Conservation (phyloP, 176 grass and related monocot genomes). For the Thalia dealbata region DNA sequence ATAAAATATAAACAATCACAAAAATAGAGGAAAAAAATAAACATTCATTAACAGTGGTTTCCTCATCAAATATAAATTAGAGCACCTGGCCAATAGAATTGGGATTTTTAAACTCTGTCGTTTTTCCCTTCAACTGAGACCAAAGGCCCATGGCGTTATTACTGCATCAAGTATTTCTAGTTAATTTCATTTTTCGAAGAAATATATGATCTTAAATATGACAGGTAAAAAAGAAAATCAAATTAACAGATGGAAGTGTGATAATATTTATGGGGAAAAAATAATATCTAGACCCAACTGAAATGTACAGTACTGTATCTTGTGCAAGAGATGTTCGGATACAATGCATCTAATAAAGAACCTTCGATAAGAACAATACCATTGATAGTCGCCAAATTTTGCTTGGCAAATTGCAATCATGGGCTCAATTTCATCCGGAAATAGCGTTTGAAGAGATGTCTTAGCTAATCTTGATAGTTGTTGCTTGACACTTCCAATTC, state of each 20-base stretch:
- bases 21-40: conserved; percentile 2
- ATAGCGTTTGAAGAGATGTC: conserved; percentile 38
- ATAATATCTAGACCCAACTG: neutral
- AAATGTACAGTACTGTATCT: neutral
- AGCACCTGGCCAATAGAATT: conserved; percentile 79
- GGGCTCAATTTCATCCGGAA: conserved; percentile 55
- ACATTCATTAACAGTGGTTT: conserved; percentile 6
- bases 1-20: conserved; percentile 11
- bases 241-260: neutral
- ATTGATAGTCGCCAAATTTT: conserved; percentile 94
- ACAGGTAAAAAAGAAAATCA: neutral
- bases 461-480: conserved; percentile 49
- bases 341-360: neutral
- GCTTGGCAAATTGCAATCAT: conserved; percentile 66
- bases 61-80: neutral
- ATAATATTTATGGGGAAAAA: neutral
- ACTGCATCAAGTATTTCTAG: conserved; percentile 29
- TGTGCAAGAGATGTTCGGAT: neutral
- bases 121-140: conserved; percentile 80
- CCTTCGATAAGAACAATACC: conserved; percentile 35
- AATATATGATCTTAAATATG: conserved; percentile 5
- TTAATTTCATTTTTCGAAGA: conserved; percentile 1
- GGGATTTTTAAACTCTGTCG: conserved; percentile 74
- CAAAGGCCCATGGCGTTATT: conserved; percentile 96
- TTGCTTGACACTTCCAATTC: conserved; percentile 73